Evolutionary conservation across 805 yeast genomes (phyloP).

Genomic region (Wickerhamiella alocasiicola): DNA sequence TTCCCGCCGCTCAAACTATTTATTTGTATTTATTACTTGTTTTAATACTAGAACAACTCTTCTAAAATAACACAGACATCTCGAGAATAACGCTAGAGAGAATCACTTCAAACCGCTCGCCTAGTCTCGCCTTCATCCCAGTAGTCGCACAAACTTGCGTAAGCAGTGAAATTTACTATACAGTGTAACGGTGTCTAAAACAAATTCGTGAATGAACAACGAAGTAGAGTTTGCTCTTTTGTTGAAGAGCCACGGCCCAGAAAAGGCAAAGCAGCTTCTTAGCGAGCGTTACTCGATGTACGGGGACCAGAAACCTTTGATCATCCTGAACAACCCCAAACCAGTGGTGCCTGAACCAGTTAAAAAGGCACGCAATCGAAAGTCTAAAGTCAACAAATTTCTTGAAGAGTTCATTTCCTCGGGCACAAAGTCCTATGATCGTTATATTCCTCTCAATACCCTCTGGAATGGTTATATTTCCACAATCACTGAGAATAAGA

Average conservation of each 20-base stretch:
- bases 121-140: no score
- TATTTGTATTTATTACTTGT: no score
- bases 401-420: slow-evolving; percentile 26
- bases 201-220: slow-evolving; percentile 2
- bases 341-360: slow-evolving; percentile 1
- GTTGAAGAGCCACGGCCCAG: slow-evolving; percentile 24
- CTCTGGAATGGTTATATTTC: slow-evolving; percentile 64
- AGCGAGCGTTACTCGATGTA: slow-evolving; percentile 28
- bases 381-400: slow-evolving; percentile 25
- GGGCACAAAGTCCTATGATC: slow-evolving; percentile 30
- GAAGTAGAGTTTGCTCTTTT: slow-evolving; percentile 23
- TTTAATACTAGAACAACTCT: neutral
- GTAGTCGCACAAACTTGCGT: no score
- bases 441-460: slow-evolving; percentile 42
- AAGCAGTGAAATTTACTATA: no score
- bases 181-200: no score
- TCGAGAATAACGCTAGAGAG: no score
- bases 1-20: no score
- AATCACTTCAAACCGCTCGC: no score
- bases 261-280: slow-evolving; percentile 27
- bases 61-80: neutral
- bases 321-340: slow-evolving; percentile 19
- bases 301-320: slow-evolving; percentile 28
- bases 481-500: slow-evolving; percentile 34
- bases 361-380: neutral